Base-by-base conservation (phyloP, 257 asterid species). In the Euphrasia confusa region DNA sequence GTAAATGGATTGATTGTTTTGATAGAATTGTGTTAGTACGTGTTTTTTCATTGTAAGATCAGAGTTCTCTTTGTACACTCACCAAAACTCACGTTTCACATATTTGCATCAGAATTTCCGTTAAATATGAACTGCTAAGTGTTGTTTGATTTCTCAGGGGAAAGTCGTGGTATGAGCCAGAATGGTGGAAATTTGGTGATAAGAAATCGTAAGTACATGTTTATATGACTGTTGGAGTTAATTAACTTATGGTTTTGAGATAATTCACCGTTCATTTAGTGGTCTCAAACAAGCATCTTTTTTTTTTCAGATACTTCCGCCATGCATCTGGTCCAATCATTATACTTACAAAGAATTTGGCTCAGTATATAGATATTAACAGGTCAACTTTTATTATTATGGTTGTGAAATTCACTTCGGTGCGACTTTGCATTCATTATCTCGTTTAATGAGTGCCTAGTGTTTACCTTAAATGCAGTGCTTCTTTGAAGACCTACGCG, bases 181-280 rank as follows among this genome's bases (percentile, higher is more conserved):
- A 89, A 65, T 92, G 97, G 97, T 92, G 98, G 98, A 92, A 92
- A 80, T 92, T 92, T 74, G 98, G 98, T 71, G 98, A 92, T 74
- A 87, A 78, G 76, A 92, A 92, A 80, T 75, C 93, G 98, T 91
- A 81, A 50, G 56, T 7, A 50, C 33, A 65, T 65, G 39, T 48
- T 56, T 8, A 18, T 47, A 44, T 17, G 24, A 4, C 50, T 53
- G 64, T 27, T 60, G 37, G 58, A 44, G 24, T 21, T 58, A 32
- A 48, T 40, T 30, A 10, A 17, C 32, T 49, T 15, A 9, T 48
- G 13, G 47, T 44, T 26, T n/a, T 44, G 21, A 45, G 40, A 35
- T 13, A 60, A 26, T 21, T 50, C 5, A 21, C 64, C 12, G 35
- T 40, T 18, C 53, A 45, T 45, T 45, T 45, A 45, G 8, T 13